A percentile compares a stretch with the other conserved stretches of the same genome.
Evolutionary conservation across 1,284 basidiomycete genomes (phyloP).

Genomic region (Somion occarium): DNA sequence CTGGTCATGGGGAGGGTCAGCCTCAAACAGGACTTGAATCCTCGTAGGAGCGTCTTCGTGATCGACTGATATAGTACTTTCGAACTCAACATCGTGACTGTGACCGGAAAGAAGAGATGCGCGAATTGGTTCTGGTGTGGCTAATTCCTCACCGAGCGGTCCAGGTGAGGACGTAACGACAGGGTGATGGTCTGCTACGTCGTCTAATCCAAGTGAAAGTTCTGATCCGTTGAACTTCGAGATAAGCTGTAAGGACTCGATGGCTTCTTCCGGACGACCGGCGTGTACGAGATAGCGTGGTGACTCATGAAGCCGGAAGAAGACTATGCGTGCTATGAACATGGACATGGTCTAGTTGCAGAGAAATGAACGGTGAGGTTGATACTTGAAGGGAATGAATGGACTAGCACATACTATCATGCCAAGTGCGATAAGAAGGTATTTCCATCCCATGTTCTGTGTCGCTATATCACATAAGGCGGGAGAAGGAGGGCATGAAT

Average conservation of each 20-base stretch:
- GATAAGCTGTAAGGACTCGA: constrained; percentile 78
- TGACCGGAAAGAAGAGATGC: constrained; percentile 4
- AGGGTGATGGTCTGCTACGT: constrained; percentile 56
- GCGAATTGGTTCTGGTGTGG: background rate
- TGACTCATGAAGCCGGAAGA: constrained; percentile 91
- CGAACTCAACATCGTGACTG: background rate
- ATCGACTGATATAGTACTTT: background rate
- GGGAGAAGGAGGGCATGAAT: constrained; percentile 58
- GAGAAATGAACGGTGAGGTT: background rate
- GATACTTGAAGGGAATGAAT: background rate
- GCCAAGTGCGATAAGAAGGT: constrained; percentile 71
- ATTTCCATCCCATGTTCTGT: constrained; percentile 85
- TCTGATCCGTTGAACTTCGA: constrained; percentile 79
- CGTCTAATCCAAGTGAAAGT: constrained; percentile 60
- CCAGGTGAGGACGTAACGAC: background rate
- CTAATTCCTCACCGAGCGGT: background rate
- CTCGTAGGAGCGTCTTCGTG: background rate
- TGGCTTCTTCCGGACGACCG: constrained; percentile 76
- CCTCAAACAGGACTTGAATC: background rate
- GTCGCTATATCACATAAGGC: constrained; percentile 57
- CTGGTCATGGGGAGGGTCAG: constrained; percentile 3
- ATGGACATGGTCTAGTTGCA: constrained; percentile 71
- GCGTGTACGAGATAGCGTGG: constrained; percentile 88
- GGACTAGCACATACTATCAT: constrained; percentile 49
- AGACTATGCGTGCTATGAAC: constrained; percentile 81